Base-by-base conservation (phyloP, 805 yeast genomes). In the Starmerella gropengiesseri region DNA sequence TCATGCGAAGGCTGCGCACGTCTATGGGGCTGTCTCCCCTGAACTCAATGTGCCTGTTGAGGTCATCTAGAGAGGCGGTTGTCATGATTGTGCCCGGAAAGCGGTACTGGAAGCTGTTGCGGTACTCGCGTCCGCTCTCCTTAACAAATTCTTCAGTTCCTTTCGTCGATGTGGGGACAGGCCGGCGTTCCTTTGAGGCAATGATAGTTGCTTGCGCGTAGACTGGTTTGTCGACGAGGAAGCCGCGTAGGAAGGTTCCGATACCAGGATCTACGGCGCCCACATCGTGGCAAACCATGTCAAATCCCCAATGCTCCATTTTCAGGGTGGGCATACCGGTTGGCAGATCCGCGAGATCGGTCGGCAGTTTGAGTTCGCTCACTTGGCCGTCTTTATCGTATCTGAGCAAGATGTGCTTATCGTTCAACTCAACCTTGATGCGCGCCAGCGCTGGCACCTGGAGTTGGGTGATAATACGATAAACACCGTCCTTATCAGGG, bases 1-100 rank as follows among this genome's bases (percentile, higher is more conserved):
- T 60, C n/a, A 60, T 58, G 14, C 63, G 40, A 43, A 59, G 57
- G 44, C 57, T 55, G 11, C 46, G 34, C 11, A 50, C 41, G 12
- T 30, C 19, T 9, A 55, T 22, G 13, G 9, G 36, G 17, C 47
- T 46, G 7, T 52, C 51, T 7, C 43, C 34, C 3, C 53, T 44
- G 21, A 42, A 42, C 11, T 25, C 36, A 4, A 57, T 50, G 7
- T 49, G 40, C 20, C 36, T 36, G 20, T 45, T 44, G 16, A 58
- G 45, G 16, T 54, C 57, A 1, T 36, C 50, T 4, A 56, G 36
- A 4, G 60, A 54, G n/a, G 50, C 44, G 5, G 54, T 47, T 9
- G 53, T 46, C 21, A 52, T 45, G 14, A 58, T 45, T 32, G 56
- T 51, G 13, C 55, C 60, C 3, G 62, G 62, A 21, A 25, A 56